Conservation (phyloP, 177 flowering plant species). For the Tripterygium wilfordii region DNA sequence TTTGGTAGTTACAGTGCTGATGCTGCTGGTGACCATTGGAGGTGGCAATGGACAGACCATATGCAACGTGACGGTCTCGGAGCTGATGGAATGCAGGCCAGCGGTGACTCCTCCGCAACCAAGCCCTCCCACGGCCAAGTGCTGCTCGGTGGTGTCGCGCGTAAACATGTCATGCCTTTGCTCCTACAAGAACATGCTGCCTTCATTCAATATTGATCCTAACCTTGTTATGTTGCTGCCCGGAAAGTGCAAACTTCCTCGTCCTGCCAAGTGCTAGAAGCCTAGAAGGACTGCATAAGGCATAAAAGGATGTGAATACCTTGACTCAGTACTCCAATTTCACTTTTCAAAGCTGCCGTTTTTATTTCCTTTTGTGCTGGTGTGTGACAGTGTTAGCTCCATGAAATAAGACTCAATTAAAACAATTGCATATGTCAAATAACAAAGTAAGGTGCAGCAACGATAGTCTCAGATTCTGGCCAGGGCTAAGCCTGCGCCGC, state of each 20-base stretch:
- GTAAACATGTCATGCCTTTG: constrained; percentile 52
- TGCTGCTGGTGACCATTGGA: constrained; percentile 3
- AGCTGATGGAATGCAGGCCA: constrained; percentile 41
- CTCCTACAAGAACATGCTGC: constrained; percentile 32
- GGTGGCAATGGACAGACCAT: constrained; percentile 18
- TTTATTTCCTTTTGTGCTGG: too few relatives aligned
- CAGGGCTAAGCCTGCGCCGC: too few relatives aligned
- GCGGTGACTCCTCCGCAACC: constrained; percentile 33
- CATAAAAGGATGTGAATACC: too few relatives aligned
- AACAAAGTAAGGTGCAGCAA: too few relatives aligned
- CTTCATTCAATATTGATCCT: constrained; percentile 44
- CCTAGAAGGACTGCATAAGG: too few relatives aligned
- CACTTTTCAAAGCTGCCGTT: too few relatives aligned
- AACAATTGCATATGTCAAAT: too few relatives aligned
- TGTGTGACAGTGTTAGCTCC: too few relatives aligned
- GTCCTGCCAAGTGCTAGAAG: constrained; percentile 28
- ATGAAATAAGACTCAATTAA: too few relatives aligned
- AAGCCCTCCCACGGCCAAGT: constrained; percentile 16
- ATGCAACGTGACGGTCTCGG: constrained; percentile 32
- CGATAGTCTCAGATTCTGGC: too few relatives aligned
- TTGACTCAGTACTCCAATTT: too few relatives aligned
- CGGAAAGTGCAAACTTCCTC: constrained; percentile 40
- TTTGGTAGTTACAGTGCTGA: constrained; percentile 6
- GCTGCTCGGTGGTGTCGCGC: constrained; percentile 38
- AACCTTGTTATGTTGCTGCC: constrained; percentile 53